Evolutionary conservation across 78 protist species (phyloP), one percentile per base, ranked within the genome.

Genomic region (Anaeramoeba flamelloides): DNA sequence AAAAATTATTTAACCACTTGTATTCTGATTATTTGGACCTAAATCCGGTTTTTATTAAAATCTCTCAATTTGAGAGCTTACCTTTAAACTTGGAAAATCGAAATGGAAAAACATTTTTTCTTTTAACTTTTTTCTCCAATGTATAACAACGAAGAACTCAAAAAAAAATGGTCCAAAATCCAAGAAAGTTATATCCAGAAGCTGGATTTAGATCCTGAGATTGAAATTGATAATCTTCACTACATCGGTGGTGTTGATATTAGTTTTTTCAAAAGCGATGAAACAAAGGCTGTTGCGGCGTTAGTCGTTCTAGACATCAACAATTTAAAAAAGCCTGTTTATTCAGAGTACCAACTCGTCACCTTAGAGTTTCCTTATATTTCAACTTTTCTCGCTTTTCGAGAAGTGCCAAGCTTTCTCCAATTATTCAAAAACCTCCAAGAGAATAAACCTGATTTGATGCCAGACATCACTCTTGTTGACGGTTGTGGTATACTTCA

Each of bases 401-500:
- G 93, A 3, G 93, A 91, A 33, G 87, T 83, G n/a, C 91, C 89
- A 1, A 86, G 74, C 53, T 17, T 90, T n/a, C n/a, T 53, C 4
- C 74, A 64, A 1, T 26, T 89, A 1, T 69, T 90, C 86, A 26
- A 77, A 1, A 53, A 36, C 12, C 4, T 90, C 22, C 32, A 64
- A 32, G 77, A 36, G 74, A 40, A 30, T 33, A 69, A 36, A 31
- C 92, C 93, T 36, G 85, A 90, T 4, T 53, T 77, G 22, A 39
- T 8, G 38, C 92, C 92, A 41, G 82, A 88, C n/a, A 4, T 83
- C 3, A 31, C 89, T 69, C 38, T 90, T 1, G 37, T 87, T 31
- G 93, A 90, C 74, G 93, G 93, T 3, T 89, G 87, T 76, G 93
- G 93, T 33, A 75, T 87, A 30, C 88, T 79, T 75, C 93, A 90